phyloP scores from a whole-genome alignment of 2,329 filamentous ascomycete species.

The Elsinoe fawcettii region DNA sequence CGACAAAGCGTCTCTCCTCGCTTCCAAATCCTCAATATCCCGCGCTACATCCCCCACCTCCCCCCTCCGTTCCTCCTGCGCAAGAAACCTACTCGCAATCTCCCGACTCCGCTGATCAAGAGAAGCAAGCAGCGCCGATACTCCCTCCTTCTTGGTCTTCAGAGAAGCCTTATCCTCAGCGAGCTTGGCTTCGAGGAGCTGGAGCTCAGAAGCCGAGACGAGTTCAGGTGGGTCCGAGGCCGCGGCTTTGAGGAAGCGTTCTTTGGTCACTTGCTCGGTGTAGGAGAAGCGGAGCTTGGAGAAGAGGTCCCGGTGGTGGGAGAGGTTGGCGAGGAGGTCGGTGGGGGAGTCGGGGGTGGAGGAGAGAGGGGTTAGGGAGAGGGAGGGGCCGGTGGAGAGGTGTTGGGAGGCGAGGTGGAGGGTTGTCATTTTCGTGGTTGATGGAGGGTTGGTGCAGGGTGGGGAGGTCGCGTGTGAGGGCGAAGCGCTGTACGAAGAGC shows the following conservation, averaged over 20 bases:
- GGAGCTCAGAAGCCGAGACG: slow-evolving; percentile 73
- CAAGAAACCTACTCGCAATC: slow-evolving; percentile 33
- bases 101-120: slow-evolving; percentile 59
- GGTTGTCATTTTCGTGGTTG: neutral
- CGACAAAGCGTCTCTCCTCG: slow-evolving; percentile 42
- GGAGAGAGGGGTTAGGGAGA: slow-evolving; percentile 23
- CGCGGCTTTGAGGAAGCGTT: slow-evolving; percentile 90
- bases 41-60: slow-evolving; percentile 34
- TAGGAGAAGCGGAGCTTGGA: slow-evolving; percentile 95
- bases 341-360: slow-evolving; percentile 52
- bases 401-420: slow-evolving; percentile 51
- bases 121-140: slow-evolving; percentile 62
- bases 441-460: neutral
- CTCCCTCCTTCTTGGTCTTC: slow-evolving; percentile 71
- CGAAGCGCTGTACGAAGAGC: no score
- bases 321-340: slow-evolving; percentile 72
- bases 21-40: slow-evolving; percentile 46
- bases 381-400: slow-evolving; percentile 31
- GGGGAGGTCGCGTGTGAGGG: no score
- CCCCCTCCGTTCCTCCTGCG: slow-evolving; percentile 12
- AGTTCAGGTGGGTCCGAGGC: slow-evolving; percentile 84
- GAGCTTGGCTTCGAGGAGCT: slow-evolving; percentile 64
- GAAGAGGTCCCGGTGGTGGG: slow-evolving; percentile 91
- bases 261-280: slow-evolving; percentile 96
- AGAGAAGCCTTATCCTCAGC: slow-evolving; percentile 64